phyloP scores from a whole-genome alignment of 106 monocot genomes.

The Allium fistulosum region DNA sequence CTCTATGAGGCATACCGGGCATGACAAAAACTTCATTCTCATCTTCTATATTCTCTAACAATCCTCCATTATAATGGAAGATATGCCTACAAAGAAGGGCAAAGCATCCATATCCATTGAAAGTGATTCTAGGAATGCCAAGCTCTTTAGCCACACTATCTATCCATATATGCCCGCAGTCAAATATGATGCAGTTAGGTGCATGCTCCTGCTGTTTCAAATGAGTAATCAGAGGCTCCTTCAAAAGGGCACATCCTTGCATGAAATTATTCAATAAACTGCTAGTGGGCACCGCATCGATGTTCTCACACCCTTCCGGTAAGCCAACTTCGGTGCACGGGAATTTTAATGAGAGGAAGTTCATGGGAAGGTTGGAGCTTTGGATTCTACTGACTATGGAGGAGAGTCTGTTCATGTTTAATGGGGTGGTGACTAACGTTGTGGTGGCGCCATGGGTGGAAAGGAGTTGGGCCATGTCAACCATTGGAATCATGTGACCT shows the following conservation, averaged over 20 bases:
- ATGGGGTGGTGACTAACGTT: slow-evolving; percentile 33
- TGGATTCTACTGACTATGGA: slow-evolving; percentile 2
- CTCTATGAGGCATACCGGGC: slow-evolving; percentile 2
- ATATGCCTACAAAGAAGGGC: slow-evolving; percentile 4
- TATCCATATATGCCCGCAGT: not conserved
- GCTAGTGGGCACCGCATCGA: not conserved
- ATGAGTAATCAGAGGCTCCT: not conserved
- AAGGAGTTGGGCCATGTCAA: slow-evolving; percentile 36
- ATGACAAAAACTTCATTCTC: not conserved
- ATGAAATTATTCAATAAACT: not conserved
- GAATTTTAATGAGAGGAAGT: slow-evolving; percentile 22
- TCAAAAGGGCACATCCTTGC: not conserved
- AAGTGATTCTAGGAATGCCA: not conserved
- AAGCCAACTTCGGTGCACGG: slow-evolving; percentile 12
- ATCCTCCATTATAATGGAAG: not conserved
- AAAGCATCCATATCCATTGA: slow-evolving; percentile 7
- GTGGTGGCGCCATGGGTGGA: slow-evolving; percentile 17
- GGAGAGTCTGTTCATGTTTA: slow-evolving; percentile 10
- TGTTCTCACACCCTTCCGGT: slow-evolving; percentile 26
- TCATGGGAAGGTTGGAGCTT: slow-evolving; percentile 9
- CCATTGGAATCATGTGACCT: slow-evolving; percentile 46
- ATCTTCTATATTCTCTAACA: not conserved
- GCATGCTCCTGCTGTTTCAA: not conserved
- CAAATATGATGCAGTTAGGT: slow-evolving; percentile 1
- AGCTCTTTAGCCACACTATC: not conserved